Base-by-base conservation (phyloP, 306 rosid species). In the Cucumis cinereus region DNA sequence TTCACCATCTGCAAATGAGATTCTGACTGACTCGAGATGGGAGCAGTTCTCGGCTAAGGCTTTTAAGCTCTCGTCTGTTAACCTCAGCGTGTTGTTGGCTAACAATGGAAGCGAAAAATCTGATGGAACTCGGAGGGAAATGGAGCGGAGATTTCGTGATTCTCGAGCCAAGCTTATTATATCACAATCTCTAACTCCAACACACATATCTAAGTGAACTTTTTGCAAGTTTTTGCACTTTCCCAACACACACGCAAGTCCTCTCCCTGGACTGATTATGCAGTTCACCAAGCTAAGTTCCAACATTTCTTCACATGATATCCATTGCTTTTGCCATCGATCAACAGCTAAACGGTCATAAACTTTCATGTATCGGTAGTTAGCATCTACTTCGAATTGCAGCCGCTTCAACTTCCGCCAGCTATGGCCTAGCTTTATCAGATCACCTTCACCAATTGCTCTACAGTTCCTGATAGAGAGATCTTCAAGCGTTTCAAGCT, bases 181-280 rank as follows among this genome's bases (percentile, higher is more conserved):
- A 83, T 93, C 98, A 80, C 53, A 80, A 85, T 93, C 93, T 80
- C 92, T 85, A 20, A 91, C 86, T 49, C 98, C 98, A 84, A 93
- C 96, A 74, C 96, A 93, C 93, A 86, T 91, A 80, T 91, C 98
- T 41, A 93, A 86, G 82, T 87, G 90, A 87, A 93, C 79, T 75
- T 79, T 91, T 81, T 88, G 86, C 87, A 93, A 79, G 82, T 87
- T 93, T 83, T 84, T 87, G 81, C 98, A 93, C 82, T 87, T 91
- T 14, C 88, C 86, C 60, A 93, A 57, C 43, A 93, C 92, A 72
- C 97, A 91, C 79, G 97, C 92, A 78, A 93, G 96, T 16, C 98
- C 98, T 79, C 93, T 89, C 57, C 96, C 98, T 0, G 93, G 91
- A 82, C 97, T 88, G 61, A 93, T 93, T 54, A 93, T 93, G 89